Percentiles rank a stretch among this genome's conserved stretches.
Evolutionary conservation across 768 basidiomycete species (phyloP).

Genomic region (Boletus fagicola): DNA sequence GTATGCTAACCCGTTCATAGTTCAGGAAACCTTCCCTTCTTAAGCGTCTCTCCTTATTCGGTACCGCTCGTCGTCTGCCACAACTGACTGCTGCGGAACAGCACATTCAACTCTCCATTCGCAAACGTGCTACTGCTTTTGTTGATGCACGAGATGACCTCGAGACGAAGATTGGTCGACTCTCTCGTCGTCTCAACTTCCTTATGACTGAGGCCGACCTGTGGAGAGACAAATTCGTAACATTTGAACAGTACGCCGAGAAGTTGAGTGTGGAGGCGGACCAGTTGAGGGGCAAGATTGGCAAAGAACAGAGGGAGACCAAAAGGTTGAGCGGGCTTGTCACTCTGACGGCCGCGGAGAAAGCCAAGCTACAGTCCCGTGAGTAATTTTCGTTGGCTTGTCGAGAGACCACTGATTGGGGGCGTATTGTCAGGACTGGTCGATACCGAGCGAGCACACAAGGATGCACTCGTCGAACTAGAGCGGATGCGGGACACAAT

Average conservation of each 20-base stretch:
- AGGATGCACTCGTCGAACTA: slow-evolving; percentile 76
- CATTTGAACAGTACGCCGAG: slow-evolving; percentile 93
- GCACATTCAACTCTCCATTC: slow-evolving; percentile 82
- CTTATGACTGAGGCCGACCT: slow-evolving; percentile 87
- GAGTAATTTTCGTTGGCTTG: slow-evolving; percentile 32
- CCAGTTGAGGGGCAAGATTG: slow-evolving; percentile 83
- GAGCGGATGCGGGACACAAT: slow-evolving; percentile 80
- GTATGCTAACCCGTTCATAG: slow-evolving; percentile 36
- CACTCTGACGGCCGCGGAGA: slow-evolving; percentile 74
- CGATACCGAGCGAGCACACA: slow-evolving; percentile 80
- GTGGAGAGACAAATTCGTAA: slow-evolving; percentile 92
- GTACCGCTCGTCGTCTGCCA: slow-evolving; percentile 65
- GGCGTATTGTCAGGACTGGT: slow-evolving; percentile 55
- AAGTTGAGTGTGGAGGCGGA: slow-evolving; percentile 83
- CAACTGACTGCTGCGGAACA: slow-evolving; percentile 79
- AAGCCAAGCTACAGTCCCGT: slow-evolving; percentile 76
- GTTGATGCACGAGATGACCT: slow-evolving; percentile 92
- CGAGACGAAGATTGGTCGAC: slow-evolving; percentile 88
- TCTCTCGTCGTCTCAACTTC: slow-evolving; percentile 84
- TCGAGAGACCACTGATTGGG: slow-evolving; percentile 1
- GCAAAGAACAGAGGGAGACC: slow-evolving; percentile 87
- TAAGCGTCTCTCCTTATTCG: slow-evolving; percentile 79
- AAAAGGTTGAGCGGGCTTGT: slow-evolving; percentile 80
- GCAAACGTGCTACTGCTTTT: slow-evolving; percentile 91
- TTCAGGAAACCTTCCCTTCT: slow-evolving; percentile 87